These are phyloP conservation scores for Ziziphus jujuba DNA, from an alignment of 306 rosid species.

Conservation along the genomic window DNA sequence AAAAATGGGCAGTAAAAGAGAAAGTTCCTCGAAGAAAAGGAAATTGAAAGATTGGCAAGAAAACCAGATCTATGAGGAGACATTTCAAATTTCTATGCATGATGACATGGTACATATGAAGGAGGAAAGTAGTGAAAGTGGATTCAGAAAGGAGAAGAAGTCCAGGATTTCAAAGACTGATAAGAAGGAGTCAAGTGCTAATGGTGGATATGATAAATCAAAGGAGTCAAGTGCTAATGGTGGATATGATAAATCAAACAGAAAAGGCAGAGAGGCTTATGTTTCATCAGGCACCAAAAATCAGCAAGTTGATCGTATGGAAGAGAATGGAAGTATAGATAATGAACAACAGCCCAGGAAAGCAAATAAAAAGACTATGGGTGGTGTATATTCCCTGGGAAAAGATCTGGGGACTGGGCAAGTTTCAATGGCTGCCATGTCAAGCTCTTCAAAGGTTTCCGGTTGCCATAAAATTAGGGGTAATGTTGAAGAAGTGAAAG, in stretches of 20 bases:
- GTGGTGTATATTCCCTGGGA: slow-evolving; percentile 37
- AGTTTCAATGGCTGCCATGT: slow-evolving; percentile 52
- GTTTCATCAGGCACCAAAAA: slow-evolving; percentile 30
- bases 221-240: slow-evolving; percentile 25
- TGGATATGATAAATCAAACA: slow-evolving; percentile 40
- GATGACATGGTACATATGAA: slow-evolving; percentile 37
- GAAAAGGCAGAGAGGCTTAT: slow-evolving; percentile 35
- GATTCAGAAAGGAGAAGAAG: slow-evolving; percentile 51
- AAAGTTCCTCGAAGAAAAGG: slow-evolving; percentile 49
- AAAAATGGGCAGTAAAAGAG: slow-evolving; percentile 24
- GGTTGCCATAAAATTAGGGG: slow-evolving; percentile 47
- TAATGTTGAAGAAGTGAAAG: slow-evolving; percentile 51
- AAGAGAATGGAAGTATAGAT: slow-evolving; percentile 32
- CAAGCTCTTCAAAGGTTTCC: slow-evolving; percentile 81
- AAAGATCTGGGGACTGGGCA: slow-evolving; percentile 44
- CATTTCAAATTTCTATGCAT: slow-evolving; percentile 26
- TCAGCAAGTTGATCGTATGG: slow-evolving; percentile 23
- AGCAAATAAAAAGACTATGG: slow-evolving; percentile 34
- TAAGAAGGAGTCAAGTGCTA: slow-evolving; percentile 24
- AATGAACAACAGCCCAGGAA: slow-evolving; percentile 36
- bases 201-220: slow-evolving; percentile 40
- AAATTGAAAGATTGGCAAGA: slow-evolving; percentile 52
- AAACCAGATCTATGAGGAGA: slow-evolving; percentile 32
- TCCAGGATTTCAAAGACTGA: slow-evolving; percentile 27
- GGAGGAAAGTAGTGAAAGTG: slow-evolving; percentile 46